Evolutionary conservation across 1,139 yeast species (phyloP), one percentile per base, ranked within the genome.

Genomic region (Debaryomyces nepalensis): DNA sequence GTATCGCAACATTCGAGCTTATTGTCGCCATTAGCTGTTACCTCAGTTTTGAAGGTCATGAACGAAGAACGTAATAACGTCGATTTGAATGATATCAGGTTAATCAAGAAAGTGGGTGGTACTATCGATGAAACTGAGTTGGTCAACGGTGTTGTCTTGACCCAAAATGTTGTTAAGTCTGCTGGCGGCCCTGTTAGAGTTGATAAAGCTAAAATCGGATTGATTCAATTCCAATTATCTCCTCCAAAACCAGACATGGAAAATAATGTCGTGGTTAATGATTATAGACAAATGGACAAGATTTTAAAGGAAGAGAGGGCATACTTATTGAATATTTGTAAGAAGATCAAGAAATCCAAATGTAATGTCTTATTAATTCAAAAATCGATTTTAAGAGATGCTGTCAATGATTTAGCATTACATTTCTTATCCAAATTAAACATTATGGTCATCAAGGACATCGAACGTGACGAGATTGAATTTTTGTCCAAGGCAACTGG

Each of bases 181-280:
- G 97, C 97, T 2, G 97, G 97, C 37, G 99, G 98, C n/a, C 99
- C 99, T 45, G 77, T 88, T 7, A 81, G 97, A 63, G 79, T 89
- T 64, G 99, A 93, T 63, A 93, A 91, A 74, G 99, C 99, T 19
- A 78, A 75, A 51, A 89, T 93, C 54, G 99, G 95, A 9, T 77
- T 93, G 56, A 79, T 93, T 50, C 99, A 95, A 68, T 93, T 93
- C 72, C 99, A 93, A 68, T 75, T 93, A 48, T 90, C 98, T 23
- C 99, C 99, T 33, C 99, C 99, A 55, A 93, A 93, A 64, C 99
- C 99, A 30, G 99, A 93, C 62, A 88, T 95, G 86, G 99, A 93
- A 68, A 93, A 93, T 63, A 93, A 91, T 61, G 95, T 93, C 44
- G 96, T 95, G 41, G 98, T 93, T 42, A 93, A 88, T 62, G 99